Percentiles rank a stretch among this genome's conserved stretches.
These are phyloP conservation scores for Ambrosiella xylebori DNA, from an alignment of 2,329 filamentous ascomycete genomes.

Conservation along the genomic window DNA sequence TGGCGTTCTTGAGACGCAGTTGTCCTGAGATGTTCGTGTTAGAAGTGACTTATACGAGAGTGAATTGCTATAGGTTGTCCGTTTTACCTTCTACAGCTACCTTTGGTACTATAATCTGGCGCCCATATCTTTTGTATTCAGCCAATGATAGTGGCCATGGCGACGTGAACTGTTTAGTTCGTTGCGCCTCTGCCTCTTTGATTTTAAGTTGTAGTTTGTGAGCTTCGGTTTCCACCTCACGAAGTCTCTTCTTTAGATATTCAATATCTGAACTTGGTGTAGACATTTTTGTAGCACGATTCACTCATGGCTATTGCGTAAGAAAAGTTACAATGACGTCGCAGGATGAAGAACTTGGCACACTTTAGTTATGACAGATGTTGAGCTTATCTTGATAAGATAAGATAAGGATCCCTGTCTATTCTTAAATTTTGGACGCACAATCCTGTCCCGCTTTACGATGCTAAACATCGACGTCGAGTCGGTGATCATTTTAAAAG, in stretches of 20 bases:
- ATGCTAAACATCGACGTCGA: too few species aligned
- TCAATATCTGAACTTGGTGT: neutral
- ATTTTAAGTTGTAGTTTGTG: neutral
- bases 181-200: neutral
- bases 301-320: neutral
- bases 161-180: conserved; percentile 17
- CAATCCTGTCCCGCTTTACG: too few species aligned
- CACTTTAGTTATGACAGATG: conserved; percentile 4
- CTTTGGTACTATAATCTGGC: conserved; percentile 76
- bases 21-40: conserved; percentile 40
- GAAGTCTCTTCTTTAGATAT: neutral
- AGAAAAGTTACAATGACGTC: conserved; percentile 12
- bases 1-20: conserved; percentile 49
- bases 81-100: conserved; percentile 56
- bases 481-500: too few species aligned
- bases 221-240: neutral
- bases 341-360: conserved; percentile 4
- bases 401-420: conserved; percentile 9
- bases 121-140: conserved; percentile 74
- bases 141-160: conserved; percentile 53
- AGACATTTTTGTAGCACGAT: neutral
- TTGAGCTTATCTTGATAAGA: conserved; percentile 2
- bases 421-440: neutral
- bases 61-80: too few species aligned
- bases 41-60: neutral